These are phyloP conservation scores for Raphanus raphanistrum DNA, from an alignment of 345 rosid genomes.

Conservation along the genomic window DNA sequence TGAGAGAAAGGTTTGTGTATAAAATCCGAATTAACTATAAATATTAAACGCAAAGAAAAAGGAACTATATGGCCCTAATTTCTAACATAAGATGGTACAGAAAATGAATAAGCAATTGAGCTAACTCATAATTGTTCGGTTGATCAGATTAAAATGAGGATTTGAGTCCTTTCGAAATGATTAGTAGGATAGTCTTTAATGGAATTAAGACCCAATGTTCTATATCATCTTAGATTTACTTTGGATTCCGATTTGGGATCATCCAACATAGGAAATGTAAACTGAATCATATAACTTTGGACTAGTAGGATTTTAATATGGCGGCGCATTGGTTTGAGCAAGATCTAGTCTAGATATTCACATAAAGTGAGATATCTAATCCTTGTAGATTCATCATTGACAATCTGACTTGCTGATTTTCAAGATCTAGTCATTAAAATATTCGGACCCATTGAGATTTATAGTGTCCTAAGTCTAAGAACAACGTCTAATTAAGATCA, in stretches of 20 bases:
- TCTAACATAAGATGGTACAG: neutral
- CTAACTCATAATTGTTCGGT: neutral
- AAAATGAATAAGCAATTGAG: neutral
- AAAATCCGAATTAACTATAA: neutral
- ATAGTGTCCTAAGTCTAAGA: neutral
- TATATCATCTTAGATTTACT: neutral
- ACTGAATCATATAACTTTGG: neutral
- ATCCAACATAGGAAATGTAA: neutral
- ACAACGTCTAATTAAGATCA: neutral
- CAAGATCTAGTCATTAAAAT: neutral
- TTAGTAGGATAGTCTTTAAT: neutral
- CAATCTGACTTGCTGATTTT: neutral
- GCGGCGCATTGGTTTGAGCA: neutral
- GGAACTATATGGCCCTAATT: neutral
- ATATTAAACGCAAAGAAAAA: neutral
- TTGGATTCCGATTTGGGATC: neutral
- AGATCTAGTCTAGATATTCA: neutral
- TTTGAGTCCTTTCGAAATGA: neutral
- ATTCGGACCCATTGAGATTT: constrained; percentile 12
- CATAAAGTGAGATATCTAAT: constrained; percentile 1
- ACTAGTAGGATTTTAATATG: neutral
- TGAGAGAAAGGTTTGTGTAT: neutral
- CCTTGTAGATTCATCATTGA: neutral
- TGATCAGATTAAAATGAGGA: neutral
- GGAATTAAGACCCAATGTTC: neutral